These are phyloP conservation scores for Plasmodium malariae DNA, from an alignment of 169 alveolate genomes.

Conservation along the genomic window DNA sequence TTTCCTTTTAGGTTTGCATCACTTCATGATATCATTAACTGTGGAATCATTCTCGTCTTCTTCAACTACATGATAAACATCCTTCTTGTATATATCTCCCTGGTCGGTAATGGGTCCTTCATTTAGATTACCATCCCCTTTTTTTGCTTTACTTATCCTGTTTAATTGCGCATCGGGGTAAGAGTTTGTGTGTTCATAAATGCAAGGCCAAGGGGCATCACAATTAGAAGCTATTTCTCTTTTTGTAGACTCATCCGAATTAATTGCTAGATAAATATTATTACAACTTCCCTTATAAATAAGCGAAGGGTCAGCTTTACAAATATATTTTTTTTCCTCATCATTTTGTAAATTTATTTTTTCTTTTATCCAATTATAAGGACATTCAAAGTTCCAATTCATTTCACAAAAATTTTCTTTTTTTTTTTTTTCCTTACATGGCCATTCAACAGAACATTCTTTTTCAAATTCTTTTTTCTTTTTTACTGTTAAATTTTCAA, in stretches of 20 bases:
- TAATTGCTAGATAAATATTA: constrained; percentile 13
- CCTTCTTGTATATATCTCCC: constrained; percentile 4
- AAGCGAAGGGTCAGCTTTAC: constrained; percentile 16
- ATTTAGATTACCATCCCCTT: too few relatives aligned
- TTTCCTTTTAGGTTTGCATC: not conserved
- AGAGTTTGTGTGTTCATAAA: not conserved
- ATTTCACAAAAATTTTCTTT: constrained; percentile 37
- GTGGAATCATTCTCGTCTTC: constrained; percentile 8
- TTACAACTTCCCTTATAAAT: constrained; percentile 55
- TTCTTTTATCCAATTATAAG: constrained; percentile 28
- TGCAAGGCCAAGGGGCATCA: constrained; percentile 74
- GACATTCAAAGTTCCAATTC: constrained; percentile 51
- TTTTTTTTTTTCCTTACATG: constrained; percentile 39
- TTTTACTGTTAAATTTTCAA: constrained; percentile 34
- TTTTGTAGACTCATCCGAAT: constrained; percentile 34
- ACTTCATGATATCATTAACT: constrained; percentile 22
- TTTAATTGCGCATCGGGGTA: not conserved
- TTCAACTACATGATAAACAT: constrained; percentile 13
- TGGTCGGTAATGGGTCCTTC: constrained; percentile 46
- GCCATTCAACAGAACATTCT: constrained; percentile 67
- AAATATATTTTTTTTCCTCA: constrained; percentile 2
- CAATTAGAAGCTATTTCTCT: constrained; percentile 68
- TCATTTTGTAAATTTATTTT: not conserved
- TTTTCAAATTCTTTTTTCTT: constrained; percentile 52
- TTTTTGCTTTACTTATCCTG: not conserved